Base-by-base conservation (phyloP, 139 green algal species). In the Chlorella sp. region DNA sequence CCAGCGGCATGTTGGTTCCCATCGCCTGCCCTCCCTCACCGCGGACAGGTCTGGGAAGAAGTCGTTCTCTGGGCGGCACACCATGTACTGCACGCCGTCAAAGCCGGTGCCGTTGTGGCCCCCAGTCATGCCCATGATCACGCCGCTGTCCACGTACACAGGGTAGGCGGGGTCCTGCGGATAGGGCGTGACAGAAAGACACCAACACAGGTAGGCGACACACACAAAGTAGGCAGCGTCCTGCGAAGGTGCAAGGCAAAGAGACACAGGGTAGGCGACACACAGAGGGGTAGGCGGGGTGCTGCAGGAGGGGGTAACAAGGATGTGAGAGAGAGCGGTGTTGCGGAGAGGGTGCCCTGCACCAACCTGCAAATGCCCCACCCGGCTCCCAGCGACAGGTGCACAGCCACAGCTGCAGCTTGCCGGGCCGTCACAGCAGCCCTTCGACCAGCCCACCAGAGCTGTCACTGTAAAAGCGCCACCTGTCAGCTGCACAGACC, bases 221-320 rank as follows among this genome's bases (percentile, higher is more conserved):
- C 99, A 99, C 57, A 99, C 98, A 12, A 98, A 98, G 93, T 99
- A 99, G 36, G 98, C 98, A 42, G 98, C 98, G 94, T 99, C 98
- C 94, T 99, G 98, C 34, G 32, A 16, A 16, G n/a, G n/a, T n/a
- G n/a, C n/a, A n/a, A n/a, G n/a, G n/a, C n/a, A n/a, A n/a, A n/a
- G n/a, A n/a, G n/a, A n/a, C n/a, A n/a, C n/a, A n/a, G n/a, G n/a
- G n/a, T 0, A 90, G 80, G 34, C 86, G n/a, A n/a, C n/a, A 99
- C 57, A 99, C 98, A 12, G 98, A n/a, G n/a, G n/a, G 98, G 93
- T 99, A 99, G 36, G 98, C 98, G 53, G 98, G 98, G 94, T 99
- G 98, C 94, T 99, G 98, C 34, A n/a, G n/a, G n/a, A n/a, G n/a
- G n/a, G n/a, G n/a, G n/a, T n/a, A n/a, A n/a, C n/a, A n/a, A 40